These are phyloP conservation scores for Rhytidhysteron rufulum DNA, from an alignment of 2,329 filamentous ascomycete genomes.

Conservation along the genomic window DNA sequence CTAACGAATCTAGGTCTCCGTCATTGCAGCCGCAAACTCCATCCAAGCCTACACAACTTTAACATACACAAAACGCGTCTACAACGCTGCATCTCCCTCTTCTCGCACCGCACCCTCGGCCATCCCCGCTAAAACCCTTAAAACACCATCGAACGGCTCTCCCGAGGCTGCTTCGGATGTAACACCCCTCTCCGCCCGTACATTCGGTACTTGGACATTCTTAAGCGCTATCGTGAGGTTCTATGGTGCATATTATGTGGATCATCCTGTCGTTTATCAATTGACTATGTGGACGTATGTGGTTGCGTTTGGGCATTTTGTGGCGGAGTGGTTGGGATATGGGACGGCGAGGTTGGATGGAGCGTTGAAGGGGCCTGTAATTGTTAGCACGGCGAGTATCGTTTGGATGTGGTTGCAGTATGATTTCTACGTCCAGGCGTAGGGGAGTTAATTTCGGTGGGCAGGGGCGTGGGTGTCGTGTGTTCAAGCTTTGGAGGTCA, in stretches of 20 bases:
- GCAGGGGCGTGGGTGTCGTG: too few species aligned
- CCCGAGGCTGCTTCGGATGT: constrained; percentile 47
- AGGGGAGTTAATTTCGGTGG: too few species aligned
- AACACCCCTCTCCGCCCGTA: constrained; percentile 70
- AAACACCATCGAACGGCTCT: constrained; percentile 42
- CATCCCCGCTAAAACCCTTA: constrained; percentile 34
- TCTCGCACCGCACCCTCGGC: constrained; percentile 45
- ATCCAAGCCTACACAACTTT: constrained; percentile 79
- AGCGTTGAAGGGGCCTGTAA: constrained; percentile 56
- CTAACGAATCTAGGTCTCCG: constrained; percentile 60
- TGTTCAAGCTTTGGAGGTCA: too few species aligned
- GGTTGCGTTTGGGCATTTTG: constrained; percentile 73
- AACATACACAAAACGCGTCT: constrained; percentile 81
- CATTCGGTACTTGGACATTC: constrained; percentile 86
- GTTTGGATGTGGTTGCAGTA: constrained; percentile 66
- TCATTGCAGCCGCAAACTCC: constrained; percentile 79
- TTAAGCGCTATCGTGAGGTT: constrained; percentile 72
- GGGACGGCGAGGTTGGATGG: constrained; percentile 66
- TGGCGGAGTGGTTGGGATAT: constrained; percentile 76
- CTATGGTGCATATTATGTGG: constrained; percentile 80
- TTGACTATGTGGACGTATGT: constrained; percentile 78
- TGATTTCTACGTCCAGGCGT: constrained; percentile 51
- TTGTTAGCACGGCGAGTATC: constrained; percentile 53
- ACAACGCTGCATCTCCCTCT: constrained; percentile 59
- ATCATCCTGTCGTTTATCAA: constrained; percentile 69